A percentile compares a stretch with the other conserved stretches of the same genome.
Evolutionary conservation across 1,284 basidiomycete genomes (phyloP).

Genomic region (Cryptococcus neoformans): DNA sequence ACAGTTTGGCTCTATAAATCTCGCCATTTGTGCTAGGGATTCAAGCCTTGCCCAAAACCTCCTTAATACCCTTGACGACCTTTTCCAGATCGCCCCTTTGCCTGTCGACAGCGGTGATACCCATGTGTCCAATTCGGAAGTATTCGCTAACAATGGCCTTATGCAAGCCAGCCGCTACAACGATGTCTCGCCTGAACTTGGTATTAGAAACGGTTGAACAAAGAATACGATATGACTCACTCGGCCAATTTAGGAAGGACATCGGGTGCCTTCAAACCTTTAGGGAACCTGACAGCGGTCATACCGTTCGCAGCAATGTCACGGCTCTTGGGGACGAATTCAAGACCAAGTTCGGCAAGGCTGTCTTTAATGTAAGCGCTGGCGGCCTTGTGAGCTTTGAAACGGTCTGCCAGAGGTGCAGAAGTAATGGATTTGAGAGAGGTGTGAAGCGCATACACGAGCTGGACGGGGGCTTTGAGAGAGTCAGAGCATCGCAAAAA

Average conservation of each 20-base stretch:
- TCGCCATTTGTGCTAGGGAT: too few relatives aligned
- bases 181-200: constrained; percentile 58
- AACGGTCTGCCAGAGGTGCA: constrained; percentile 69
- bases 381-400: constrained; percentile 70
- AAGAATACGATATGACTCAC: constrained; percentile 15
- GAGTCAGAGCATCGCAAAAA: not conserved
- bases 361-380: constrained; percentile 71
- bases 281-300: constrained; percentile 79
- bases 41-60: constrained; percentile 36
- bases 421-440: constrained; percentile 71
- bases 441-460: constrained; percentile 84
- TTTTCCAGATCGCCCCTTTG: constrained; percentile 71
- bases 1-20: too few relatives aligned
- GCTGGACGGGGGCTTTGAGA: constrained; percentile 66
- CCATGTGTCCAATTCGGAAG: constrained; percentile 71
- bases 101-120: constrained; percentile 69
- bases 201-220: not conserved
- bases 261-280: constrained; percentile 68
- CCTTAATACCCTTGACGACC: constrained; percentile 66
- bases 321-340: constrained; percentile 60
- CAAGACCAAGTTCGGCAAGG: constrained; percentile 68
- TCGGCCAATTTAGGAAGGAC: constrained; percentile 59
- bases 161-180: constrained; percentile 88
- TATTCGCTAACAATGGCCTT: constrained; percentile 74
- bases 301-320: constrained; percentile 84